A percentile compares a stretch with the other conserved stretches of the same genome.
Conservation (phyloP, 768 basidiomycete species). For the Melanogaster broomeanus region DNA sequence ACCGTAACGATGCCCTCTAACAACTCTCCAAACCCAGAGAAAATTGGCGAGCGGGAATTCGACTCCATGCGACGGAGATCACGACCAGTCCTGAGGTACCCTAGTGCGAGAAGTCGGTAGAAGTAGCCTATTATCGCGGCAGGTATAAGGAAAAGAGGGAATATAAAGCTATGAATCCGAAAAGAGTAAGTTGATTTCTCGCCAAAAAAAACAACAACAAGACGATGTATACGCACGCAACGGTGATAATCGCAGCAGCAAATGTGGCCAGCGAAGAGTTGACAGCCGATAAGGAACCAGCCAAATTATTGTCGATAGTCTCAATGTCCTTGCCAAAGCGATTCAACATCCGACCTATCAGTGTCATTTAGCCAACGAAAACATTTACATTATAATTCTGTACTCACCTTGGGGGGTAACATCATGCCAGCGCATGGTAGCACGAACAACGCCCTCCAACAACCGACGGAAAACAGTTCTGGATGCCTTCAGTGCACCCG, state of each 20-base stretch:
- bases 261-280: constrained; percentile 79
- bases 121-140: constrained; percentile 70
- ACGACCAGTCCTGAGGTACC: constrained; percentile 78
- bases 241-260: constrained; percentile 71
- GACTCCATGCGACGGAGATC: constrained; percentile 91
- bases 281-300: constrained; percentile 69
- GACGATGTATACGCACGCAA: constrained; percentile 49
- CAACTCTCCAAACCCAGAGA: constrained; percentile 79
- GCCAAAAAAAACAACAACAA: too few species aligned
- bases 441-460: constrained; percentile 68
- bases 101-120: constrained; percentile 69
- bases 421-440: constrained; percentile 86
- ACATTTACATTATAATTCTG: not conserved
- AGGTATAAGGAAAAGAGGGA: constrained; percentile 83
- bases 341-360: constrained; percentile 77
- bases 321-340: constrained; percentile 88
- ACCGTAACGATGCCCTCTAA: constrained; percentile 92
- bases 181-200: too few species aligned
- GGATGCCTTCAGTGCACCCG: constrained; percentile 45
- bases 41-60: constrained; percentile 82
- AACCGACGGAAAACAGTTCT: constrained; percentile 48
- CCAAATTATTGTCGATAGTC: constrained; percentile 77
- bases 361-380: not conserved
- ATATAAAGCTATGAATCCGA: constrained; percentile 50
- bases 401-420: constrained; percentile 71